Evolutionary conservation across 1,139 yeast species (phyloP), one percentile per base, ranked within the genome.

Genomic region (Candida sanyaensis): DNA sequence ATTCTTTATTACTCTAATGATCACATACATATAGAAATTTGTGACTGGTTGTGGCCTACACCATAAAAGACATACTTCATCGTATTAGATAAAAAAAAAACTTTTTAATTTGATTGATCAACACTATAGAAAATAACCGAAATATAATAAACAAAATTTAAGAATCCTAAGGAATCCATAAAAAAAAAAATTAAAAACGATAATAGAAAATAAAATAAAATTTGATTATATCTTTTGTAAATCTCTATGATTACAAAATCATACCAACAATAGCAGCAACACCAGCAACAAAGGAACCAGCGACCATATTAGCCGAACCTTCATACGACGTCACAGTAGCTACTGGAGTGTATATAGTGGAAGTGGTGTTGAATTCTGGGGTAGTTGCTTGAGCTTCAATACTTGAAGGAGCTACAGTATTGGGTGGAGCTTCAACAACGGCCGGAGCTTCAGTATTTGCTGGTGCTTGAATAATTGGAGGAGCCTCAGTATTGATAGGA

Each of bases 221-320:
- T 26, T 26, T 6, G 28, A 26, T 6, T 6, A 26, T 26, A 26
- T 8, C 5, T 26, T 34, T 34, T n/a, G 39, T 23, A 36, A 36
- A 36, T 36, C 28, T 36, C 39, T 23, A 36, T 36, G 43, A 21
- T 41, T 34, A 41, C 38, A 41, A 33, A 26, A 42, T 27, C 41
- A 46, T 33, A 43, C 49, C 49, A 37, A 43, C 23, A 31, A 41
- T 36, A 36, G 42, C 46, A 40, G 49, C 49, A 28, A 39, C 46
- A 39, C 39, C 44, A 37, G 42, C 32, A 31, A 33, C 43, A n/a
- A 37, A 37, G 13, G 49, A 46, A 21, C 46, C 46, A 36, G 31
- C 8, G 30, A 46, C 34, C 12, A 30, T 28, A 36, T 38, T 37
- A 36, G 46, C 49, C 39, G 42, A 46, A 39, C 43, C 49, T 40